Base-by-base conservation (phyloP, 2,329 filamentous ascomycete species). In the Alternaria novae-zelandiae region DNA sequence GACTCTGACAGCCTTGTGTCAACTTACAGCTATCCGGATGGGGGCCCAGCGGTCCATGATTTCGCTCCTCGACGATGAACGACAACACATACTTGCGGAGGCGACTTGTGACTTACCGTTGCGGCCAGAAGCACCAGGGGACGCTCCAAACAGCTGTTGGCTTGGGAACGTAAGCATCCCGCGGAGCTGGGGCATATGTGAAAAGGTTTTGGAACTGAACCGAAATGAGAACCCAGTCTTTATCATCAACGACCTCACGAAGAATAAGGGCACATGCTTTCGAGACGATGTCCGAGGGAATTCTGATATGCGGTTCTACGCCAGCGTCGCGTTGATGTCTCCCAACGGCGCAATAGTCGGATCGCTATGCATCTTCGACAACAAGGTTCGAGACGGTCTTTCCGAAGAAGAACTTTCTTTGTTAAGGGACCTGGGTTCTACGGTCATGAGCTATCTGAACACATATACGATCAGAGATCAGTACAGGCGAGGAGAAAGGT, bases 71-170 rank as follows among this genome's bases (percentile, higher is more conserved):
- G 79, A 81, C 58, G 69, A 68, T 3, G 57, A 70, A 9, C 65
- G 69, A 20, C 77, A 81, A 57, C 77, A 80, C 53, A 73, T 81
- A 30, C 70, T 82, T 7, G 78, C 78, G 23, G 80, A 82, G 64
- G 78, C 79, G 7, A 81, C 79, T 2, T 69, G 75, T 17, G 58
- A 69, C 25, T 60, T 73, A 5, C 71, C 74, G 2, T 67, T 81
- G 7, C 71, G 60, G 20, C 59, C 61, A 17, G 43, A 51, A 46
- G 47, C 59, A 1, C 47, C 56, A 9, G 59, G 56, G 5, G 62
- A 63, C 8, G 64, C 61, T 2, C 50, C 67, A 6, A 61, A 63
- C 1, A 11, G 30, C 3, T 57, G 75, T 17, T 80, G 74, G 76
- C 62, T 75, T 11, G 78, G 78, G 13, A 72, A 70, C 49, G 73